Base-by-base conservation (phyloP, 2,329 filamentous ascomycete genomes). In the Xylariaceae sp. region DNA sequence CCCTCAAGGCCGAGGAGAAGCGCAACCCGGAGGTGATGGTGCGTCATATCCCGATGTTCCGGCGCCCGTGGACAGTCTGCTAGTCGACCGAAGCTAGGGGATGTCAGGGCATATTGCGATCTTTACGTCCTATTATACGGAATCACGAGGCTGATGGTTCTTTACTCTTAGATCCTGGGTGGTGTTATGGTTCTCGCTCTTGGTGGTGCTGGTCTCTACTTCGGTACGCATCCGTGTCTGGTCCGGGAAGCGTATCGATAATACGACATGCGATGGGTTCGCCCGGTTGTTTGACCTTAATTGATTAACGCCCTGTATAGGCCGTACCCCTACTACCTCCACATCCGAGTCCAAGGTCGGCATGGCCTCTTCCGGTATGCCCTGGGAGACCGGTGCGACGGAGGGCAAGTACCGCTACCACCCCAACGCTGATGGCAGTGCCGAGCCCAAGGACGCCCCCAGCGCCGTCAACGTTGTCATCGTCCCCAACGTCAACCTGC, bases 401-500 rank as follows among this genome's bases (percentile, higher is more conserved):
- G 79, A 81, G 68, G 85, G 86, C 73, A 89, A 90, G 77, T 85
- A 87, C 82, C 82, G 86, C 76, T 91, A 91, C 79, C 85, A 90
- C 81, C 92, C 92, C 61, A 89, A 90, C 70, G 94, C 92, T 70
- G 90, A 97, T 78, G 77, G 82, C 72, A 86, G 73, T 76, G 81
- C 87, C 72, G 78, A 84, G 63, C 88, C 89, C 74, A 91, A 88
- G 80, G 90, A 97, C 72, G 94, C 94, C 63, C 94, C 94, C 67
- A 96, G 90, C 76, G 94, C 94, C 65, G 80, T 99, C 78, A 96
- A 99, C 83, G 89, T 89, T 66, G 92, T 97, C 69, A 88, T 99
- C 73, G 82, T 99, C 57, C 94, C 94, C 71, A 88, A 96, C 73
- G 92, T 99, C 73, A 94, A 88, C 72, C 82, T 97, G 68, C 92